phyloP scores from a whole-genome alignment of 179 eudicot species.

The Corrigiola litoralis region DNA sequence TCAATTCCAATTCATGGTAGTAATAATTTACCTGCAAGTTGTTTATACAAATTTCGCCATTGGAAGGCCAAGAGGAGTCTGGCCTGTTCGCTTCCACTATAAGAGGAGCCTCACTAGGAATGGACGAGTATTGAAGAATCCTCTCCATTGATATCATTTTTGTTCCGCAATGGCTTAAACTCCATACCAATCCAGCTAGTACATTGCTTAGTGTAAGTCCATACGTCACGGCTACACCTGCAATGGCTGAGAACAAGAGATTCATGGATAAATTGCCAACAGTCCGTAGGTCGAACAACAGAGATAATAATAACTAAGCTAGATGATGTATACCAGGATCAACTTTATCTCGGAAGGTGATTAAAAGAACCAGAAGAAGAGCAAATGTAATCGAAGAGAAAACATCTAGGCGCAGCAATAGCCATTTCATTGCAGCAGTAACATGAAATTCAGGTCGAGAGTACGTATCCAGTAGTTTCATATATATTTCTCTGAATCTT shows the following conservation, averaged over 20 bases:
- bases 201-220: constrained; percentile 4
- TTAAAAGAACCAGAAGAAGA: background rate
- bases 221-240: constrained; percentile 21
- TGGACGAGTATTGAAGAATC: constrained; percentile 11
- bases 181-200: background rate
- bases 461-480: background rate
- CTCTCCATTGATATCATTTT: constrained; percentile 19
- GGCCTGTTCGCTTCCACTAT: background rate
- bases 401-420: constrained; percentile 11
- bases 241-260: constrained; percentile 1
- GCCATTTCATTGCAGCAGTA: constrained; percentile 13
- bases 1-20: no score
- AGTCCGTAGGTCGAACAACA: background rate
- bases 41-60: background rate
- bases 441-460: constrained; percentile 7
- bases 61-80: constrained; percentile 3
- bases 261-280: no score
- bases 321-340: constrained; percentile 2
- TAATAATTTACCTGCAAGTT: background rate
- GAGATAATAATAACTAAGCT: no score
- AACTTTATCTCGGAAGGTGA: constrained; percentile 4
- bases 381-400: constrained; percentile 13
- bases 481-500: constrained; percentile 33
- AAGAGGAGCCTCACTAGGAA: constrained; percentile 14
- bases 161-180: background rate